A percentile compares a stretch with the other conserved stretches of the same genome.
These are phyloP conservation scores for Coemansia reversa DNA, from an alignment of 192 early-diverging fungal genomes.

Conservation along the genomic window DNA sequence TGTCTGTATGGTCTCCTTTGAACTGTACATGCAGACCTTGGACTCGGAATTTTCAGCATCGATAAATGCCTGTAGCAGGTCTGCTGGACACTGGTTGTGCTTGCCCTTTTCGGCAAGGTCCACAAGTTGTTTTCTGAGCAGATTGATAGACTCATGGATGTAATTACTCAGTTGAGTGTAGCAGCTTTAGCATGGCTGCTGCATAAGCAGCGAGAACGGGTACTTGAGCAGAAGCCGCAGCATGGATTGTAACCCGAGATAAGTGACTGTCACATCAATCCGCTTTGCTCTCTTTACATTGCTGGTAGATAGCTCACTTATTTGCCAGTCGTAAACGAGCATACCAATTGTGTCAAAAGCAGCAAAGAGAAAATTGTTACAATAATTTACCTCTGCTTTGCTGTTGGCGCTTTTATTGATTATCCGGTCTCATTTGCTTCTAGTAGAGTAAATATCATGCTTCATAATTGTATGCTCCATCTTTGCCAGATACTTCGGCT, in stretches of 20 bases:
- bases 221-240: constrained; percentile 26
- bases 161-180: constrained; percentile 31
- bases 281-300: constrained; percentile 29
- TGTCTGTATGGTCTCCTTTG: constrained; percentile 13
- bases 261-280: constrained; percentile 40
- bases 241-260: constrained; percentile 42
- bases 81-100: constrained; percentile 16
- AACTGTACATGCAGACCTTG: constrained; percentile 39
- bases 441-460: constrained; percentile 33
- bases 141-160: constrained; percentile 32
- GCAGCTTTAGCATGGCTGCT: constrained; percentile 35
- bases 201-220: constrained; percentile 23
- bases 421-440: constrained; percentile 32
- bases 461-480: constrained; percentile 50
- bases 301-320: constrained; percentile 27
- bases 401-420: constrained; percentile 20
- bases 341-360: constrained; percentile 49
- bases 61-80: constrained; percentile 52
- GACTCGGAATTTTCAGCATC: constrained; percentile 50
- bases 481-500: constrained; percentile 25
- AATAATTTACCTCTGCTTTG: constrained; percentile 40
- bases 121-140: constrained; percentile 15
- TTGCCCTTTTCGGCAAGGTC: neutral
- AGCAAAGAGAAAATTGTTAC: constrained; percentile 39
- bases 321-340: constrained; percentile 37